Conservation (phyloP, 192 early-diverging fungal genomes). For the Rhizophagus sp. region DNA sequence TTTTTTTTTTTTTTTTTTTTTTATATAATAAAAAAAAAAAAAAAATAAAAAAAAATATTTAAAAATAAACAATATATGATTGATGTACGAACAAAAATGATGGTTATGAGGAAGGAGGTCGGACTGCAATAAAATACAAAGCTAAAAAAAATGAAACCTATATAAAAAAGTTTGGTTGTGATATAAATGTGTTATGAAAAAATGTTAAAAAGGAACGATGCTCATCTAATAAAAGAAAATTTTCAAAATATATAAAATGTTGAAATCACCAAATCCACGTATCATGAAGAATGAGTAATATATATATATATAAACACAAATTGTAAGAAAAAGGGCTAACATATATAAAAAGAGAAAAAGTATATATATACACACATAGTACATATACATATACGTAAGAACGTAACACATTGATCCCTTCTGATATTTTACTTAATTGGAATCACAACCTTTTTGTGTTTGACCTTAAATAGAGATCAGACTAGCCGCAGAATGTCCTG, state of each 20-base stretch:
- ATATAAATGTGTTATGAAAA: not conserved
- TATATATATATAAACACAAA: not conserved
- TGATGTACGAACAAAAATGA: not conserved
- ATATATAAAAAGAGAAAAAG: conserved; percentile 6
- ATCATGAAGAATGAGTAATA: not conserved
- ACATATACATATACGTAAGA: not conserved
- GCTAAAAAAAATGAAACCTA: not conserved
- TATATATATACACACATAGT: not conserved
- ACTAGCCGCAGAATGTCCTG: not conserved
- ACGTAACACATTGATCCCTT: not conserved
- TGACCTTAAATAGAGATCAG: not conserved
- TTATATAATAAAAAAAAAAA: not conserved
- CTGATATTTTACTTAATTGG: not conserved
- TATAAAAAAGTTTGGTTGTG: not conserved
- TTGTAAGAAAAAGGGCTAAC: not conserved
- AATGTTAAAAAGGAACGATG: not conserved
- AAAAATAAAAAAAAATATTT: not conserved
- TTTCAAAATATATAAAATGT: not conserved
- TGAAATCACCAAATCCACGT: not conserved
- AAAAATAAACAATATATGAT: not conserved
- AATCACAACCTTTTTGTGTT: not conserved
- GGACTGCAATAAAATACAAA: not conserved
- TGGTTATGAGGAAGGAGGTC: not conserved
- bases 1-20: too few relatives aligned
- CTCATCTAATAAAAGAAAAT: not conserved